Evolutionary conservation across 2,329 filamentous ascomycete species (phyloP), one percentile per base, ranked within the genome.

Genomic region (Aureobasidium melanogenum): DNA sequence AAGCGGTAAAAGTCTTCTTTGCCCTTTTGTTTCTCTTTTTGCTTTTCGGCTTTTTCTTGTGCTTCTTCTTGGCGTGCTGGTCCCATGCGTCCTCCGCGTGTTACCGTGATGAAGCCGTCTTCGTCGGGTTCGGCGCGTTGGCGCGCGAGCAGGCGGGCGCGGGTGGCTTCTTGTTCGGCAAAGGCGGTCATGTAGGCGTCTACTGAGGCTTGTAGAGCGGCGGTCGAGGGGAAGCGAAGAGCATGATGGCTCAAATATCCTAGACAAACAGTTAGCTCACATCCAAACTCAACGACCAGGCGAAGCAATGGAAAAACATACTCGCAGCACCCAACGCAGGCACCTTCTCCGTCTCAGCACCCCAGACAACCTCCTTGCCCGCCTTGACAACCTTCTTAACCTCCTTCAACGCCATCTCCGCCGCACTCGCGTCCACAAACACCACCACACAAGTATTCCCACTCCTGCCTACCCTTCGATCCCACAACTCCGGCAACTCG

Each of bases 21-120:
- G 60, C 85, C 84, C 64, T 82, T 79, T 70, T 80, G 82, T 77
- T 82, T 85, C 76, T 82, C 73, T 68, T 81, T 79, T 74, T 85
- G 83, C 75, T 88, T 84, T 71, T 84, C 83, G 62, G 79, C 76
- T 68, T 82, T 74, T 47, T 79, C 80, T 69, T 85, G 82, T 17
- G 86, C 84, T 68, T 88, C 91, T 67, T 87, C 87, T 64, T 85
- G 81, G 60, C 86, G 83, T 1, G 89, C 91, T 1, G 89, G 86
- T n/a, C 87, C 88, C 7, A 81, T 81, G 63, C 82, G 81, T 41
- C 89, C 88, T 28, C 91, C 91, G 60, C 89, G 83, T 1, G 87
- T 88, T 26, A 99, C 94, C 3, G 92, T 97, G 52, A 97, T 83
- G 72, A 99, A 99, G 1, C 94, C 94, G 73, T 99, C 94, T 70